Base-by-base conservation (phyloP, 2,329 filamentous ascomycete species). In the Colletotrichum incanum region DNA sequence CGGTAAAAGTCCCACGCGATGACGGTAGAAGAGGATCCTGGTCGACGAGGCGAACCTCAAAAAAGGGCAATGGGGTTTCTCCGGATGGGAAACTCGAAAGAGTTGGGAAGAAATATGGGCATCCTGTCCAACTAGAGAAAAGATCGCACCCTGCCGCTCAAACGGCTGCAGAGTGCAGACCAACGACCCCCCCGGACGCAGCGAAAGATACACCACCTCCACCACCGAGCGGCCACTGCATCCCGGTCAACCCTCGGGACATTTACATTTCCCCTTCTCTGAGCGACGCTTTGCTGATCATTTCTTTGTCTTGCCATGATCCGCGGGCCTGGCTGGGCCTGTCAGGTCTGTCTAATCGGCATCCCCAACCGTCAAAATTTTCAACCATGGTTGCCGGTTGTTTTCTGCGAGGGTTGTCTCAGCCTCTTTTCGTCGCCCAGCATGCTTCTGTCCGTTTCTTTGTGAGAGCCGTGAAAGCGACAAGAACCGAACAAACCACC, bases 281-380 rank as follows among this genome's bases (percentile, higher is more conserved):
- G 39, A 54, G 50, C 50, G 65, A 31, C 45, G 37, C 16, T n/a
- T 47, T 45, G 69, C 65, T 59, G 59, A 70, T 72, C 66, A 26
- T 69, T 64, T 47, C 65, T 72, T 59, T 69, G 66, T 72, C 60
- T 47, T 54, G 47, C 23, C n/a, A 18, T 45, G 65, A 70, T 55
- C 34, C 49, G 49, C 58, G 70, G 65, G 45, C 45, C 70, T 65
- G 59, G 59, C 23, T 37, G 26, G 43, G 37, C 58, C 67, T 37
- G 54, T 49, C 31, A 54, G 23, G 26, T 45, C 23, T 64, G 65
- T 63, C 59, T 45, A n/a, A 49, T 69, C 59, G 52, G 59, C 14
- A 55, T 23, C 52, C 69, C 59, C 52, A 72, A 64, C 59, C 52
- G 52, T 31, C 43, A 14, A 28, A 26, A 23, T 14, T 37, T 37